phyloP scores from a whole-genome alignment of 805 yeast genomes.

The Debaryomyces prosopidis region DNA sequence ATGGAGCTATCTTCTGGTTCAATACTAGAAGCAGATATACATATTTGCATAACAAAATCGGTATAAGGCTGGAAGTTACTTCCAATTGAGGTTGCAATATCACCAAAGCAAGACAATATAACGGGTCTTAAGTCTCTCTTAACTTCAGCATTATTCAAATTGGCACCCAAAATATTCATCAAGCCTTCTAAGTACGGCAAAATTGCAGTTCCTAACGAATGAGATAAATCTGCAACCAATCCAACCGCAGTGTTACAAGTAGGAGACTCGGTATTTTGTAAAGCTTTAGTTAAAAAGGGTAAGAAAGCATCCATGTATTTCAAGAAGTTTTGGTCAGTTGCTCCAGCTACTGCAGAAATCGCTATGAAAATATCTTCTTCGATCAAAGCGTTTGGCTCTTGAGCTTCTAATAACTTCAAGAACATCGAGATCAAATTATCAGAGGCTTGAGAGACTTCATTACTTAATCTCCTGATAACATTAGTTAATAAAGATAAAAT shows the following conservation, averaged over 20 bases:
- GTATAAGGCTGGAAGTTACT: slow-evolving; percentile 72
- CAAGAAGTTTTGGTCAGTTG: slow-evolving; percentile 69
- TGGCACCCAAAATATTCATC: slow-evolving; percentile 79
- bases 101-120: slow-evolving; percentile 92
- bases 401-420: slow-evolving; percentile 57
- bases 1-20: slow-evolving; percentile 66
- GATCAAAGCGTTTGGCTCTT: slow-evolving; percentile 68
- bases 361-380: slow-evolving; percentile 96
- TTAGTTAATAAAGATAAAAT: slow-evolving; percentile 76
- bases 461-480: slow-evolving; percentile 78
- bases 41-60: slow-evolving; percentile 75
- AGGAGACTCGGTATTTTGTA: slow-evolving; percentile 79
- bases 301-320: slow-evolving; percentile 79
- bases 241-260: slow-evolving; percentile 91
- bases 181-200: slow-evolving; percentile 75
- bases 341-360: slow-evolving; percentile 83
- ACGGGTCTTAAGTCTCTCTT: slow-evolving; percentile 84
- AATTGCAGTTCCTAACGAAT: slow-evolving; percentile 75
- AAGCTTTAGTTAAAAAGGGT: slow-evolving; percentile 78
- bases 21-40: slow-evolving; percentile 62
- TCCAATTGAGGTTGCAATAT: slow-evolving; percentile 88
- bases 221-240: slow-evolving; percentile 89
- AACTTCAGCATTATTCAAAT: slow-evolving; percentile 64
- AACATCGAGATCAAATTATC: slow-evolving; percentile 85
- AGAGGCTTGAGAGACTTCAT: slow-evolving; percentile 63